Evolutionary conservation across 768 basidiomycete species (phyloP).

Genomic region (Macrolepiota albuminosa): DNA sequence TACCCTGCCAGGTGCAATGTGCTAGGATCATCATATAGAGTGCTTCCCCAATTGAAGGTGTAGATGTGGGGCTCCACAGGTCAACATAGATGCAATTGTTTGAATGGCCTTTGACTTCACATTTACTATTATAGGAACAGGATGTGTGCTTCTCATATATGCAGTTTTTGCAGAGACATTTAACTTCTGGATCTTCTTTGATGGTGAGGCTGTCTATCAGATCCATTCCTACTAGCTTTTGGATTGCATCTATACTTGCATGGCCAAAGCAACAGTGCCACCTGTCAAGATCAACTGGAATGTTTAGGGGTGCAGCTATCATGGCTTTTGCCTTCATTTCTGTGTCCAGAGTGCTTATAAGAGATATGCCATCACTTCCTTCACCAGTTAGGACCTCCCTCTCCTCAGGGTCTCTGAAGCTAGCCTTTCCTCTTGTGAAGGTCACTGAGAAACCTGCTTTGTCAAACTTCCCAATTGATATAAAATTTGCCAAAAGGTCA

Average conservation of each 20-base stretch:
- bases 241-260: not conserved
- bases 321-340: not conserved
- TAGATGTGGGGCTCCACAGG: not conserved
- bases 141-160: not conserved
- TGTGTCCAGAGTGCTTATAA: not conserved
- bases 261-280: not conserved
- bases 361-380: not conserved
- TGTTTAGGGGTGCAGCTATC: not conserved
- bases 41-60: not conserved
- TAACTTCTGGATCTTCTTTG: not conserved
- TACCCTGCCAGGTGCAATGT: no score
- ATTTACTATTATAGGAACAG: not conserved
- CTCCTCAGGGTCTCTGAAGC: not conserved
- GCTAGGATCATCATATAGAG: not conserved
- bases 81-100: not conserved
- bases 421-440: not conserved
- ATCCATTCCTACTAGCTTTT: not conserved
- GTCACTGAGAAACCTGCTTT: not conserved
- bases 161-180: not conserved
- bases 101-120: not conserved
- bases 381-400: not conserved
- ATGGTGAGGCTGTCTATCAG: not conserved
- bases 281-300: not conserved
- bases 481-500: not conserved
- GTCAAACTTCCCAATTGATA: not conserved